These are phyloP conservation scores for Vicia sativa DNA, from an alignment of 306 rosid genomes.

Conservation along the genomic window DNA sequence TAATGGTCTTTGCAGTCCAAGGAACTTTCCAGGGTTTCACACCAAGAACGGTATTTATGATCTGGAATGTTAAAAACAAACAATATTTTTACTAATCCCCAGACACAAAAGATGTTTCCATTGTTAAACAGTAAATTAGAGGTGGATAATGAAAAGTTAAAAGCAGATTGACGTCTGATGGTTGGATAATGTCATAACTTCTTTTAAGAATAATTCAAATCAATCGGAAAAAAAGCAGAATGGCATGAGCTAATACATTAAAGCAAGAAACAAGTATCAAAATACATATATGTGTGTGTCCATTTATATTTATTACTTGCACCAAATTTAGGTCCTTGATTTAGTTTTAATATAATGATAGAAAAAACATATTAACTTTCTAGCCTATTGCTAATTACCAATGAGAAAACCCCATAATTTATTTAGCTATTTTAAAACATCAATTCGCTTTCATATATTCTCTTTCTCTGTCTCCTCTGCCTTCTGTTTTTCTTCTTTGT, in stretches of 20 bases:
- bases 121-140: slow-evolving; percentile 11
- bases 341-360: slow-evolving; percentile 12
- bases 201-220: slow-evolving; percentile 21
- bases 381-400: neutral
- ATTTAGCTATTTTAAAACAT: neutral
- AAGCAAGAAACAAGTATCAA: neutral
- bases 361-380: slow-evolving; percentile 4
- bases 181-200: neutral
- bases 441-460: slow-evolving; percentile 5
- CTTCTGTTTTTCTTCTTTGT: slow-evolving; percentile 3
- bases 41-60: slow-evolving; percentile 35
- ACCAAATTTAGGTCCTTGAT: slow-evolving; percentile 4
- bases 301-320: neutral
- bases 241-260: slow-evolving; percentile 1
- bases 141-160: slow-evolving; percentile 1
- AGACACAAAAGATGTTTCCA: slow-evolving; percentile 10
- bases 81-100: slow-evolving; percentile 10
- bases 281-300: neutral
- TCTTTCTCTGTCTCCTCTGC: neutral
- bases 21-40: slow-evolving; percentile 62
- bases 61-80: slow-evolving; percentile 44
- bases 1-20: slow-evolving; percentile 60
- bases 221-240: slow-evolving; percentile 27
- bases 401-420: neutral
- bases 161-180: slow-evolving; percentile 15